Conservation (phyloP, 208 protist genomes). For the Phytomonas francai region DNA sequence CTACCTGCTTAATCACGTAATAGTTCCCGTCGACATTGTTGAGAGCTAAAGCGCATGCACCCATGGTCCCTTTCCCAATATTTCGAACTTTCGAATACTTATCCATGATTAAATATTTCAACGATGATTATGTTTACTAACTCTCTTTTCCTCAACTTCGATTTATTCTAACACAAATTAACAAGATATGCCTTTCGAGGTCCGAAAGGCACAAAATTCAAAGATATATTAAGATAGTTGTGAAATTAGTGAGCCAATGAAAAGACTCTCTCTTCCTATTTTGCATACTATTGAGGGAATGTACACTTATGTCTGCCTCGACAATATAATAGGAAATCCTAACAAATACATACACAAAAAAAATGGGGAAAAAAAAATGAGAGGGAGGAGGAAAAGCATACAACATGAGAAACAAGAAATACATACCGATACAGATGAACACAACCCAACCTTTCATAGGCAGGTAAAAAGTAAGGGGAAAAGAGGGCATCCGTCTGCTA, state of each 20-base stretch:
- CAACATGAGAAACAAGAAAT: not conserved
- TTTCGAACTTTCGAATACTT: slow-evolving; percentile 87
- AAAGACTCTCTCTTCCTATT: not conserved
- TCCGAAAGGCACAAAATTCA: not conserved
- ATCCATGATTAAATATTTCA: slow-evolving; percentile 46
- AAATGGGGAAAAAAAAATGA: slow-evolving; percentile 19
- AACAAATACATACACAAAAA: slow-evolving; percentile 9
- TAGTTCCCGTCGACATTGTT: slow-evolving; percentile 89
- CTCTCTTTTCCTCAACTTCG: not conserved
- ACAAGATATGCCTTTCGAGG: not conserved
- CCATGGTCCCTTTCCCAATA: slow-evolving; percentile 93
- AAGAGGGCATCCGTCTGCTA: not conserved
- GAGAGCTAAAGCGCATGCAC: slow-evolving; percentile 83
- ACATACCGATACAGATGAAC: not conserved
- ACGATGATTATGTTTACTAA: slow-evolving; percentile 4
- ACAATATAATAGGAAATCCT: not conserved
- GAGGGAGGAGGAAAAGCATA: slow-evolving; percentile 5
- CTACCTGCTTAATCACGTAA: slow-evolving; percentile 93
- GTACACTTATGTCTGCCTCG: not conserved
- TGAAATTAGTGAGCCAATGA: slow-evolving; percentile 1
- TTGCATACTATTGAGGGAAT: not conserved
- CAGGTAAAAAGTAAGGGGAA: not conserved
- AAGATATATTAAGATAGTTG: slow-evolving; percentile 12
- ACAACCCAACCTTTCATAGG: not conserved
- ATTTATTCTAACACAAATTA: not conserved